These are phyloP conservation scores for Phytophthora idaei DNA, from an alignment of 352 stramenopile species.

Conservation along the genomic window DNA sequence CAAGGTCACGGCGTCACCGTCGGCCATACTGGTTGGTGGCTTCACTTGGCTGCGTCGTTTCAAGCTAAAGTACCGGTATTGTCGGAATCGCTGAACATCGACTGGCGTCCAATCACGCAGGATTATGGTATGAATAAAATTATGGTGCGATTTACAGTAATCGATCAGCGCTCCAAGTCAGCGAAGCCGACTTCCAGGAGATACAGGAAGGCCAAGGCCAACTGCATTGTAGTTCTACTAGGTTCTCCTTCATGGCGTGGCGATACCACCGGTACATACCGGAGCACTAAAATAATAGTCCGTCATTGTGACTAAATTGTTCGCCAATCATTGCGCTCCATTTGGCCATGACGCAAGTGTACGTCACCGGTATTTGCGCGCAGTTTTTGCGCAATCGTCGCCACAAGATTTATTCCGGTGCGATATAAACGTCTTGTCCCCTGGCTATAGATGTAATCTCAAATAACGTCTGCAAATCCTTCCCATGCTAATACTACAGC, in stretches of 20 bases:
- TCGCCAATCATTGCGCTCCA: background rate
- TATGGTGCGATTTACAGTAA: background rate
- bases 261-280: background rate
- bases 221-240: too few relatives aligned
- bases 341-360: slow-evolving; percentile 5
- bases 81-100: background rate
- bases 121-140: background rate
- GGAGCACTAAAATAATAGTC: background rate
- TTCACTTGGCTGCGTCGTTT: slow-evolving; percentile 15
- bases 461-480: background rate
- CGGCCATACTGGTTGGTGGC: slow-evolving; percentile 1
- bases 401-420: slow-evolving; percentile 20
- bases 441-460: slow-evolving; percentile 1
- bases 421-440: background rate
- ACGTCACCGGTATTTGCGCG: slow-evolving; percentile 7
- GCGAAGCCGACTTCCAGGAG: too few relatives aligned
- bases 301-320: slow-evolving; percentile 1
- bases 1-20: slow-evolving; percentile 13
- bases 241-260: too few relatives aligned
- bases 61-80: slow-evolving; percentile 10
- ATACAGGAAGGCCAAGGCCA: too few relatives aligned
- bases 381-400: slow-evolving; percentile 7
- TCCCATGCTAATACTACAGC: background rate
- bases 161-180: background rate
- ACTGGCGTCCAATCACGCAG: slow-evolving; percentile 10